Percentiles rank a stretch among this genome's conserved stretches.
Evolutionary conservation across 306 rosid species (phyloP).

Genomic region (Datisca glomerata): DNA sequence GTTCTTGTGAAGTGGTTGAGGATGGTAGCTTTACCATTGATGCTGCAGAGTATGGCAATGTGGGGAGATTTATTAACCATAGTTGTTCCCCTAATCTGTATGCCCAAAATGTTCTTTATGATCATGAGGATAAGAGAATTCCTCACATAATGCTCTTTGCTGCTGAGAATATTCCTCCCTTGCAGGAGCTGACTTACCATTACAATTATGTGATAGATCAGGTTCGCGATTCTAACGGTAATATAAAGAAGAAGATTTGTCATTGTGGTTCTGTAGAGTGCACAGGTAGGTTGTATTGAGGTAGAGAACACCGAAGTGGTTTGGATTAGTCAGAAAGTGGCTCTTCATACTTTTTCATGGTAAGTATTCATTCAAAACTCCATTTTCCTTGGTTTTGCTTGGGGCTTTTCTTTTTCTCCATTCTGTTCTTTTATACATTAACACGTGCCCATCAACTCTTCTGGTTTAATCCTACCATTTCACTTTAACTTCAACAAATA

Average conservation of each 20-base stretch:
- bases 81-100: constrained; percentile 93
- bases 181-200: constrained; percentile 76
- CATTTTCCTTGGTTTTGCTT: too few relatives aligned
- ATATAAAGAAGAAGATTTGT: constrained; percentile 65
- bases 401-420: background rate
- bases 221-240: constrained; percentile 66
- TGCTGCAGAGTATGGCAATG: constrained; percentile 62
- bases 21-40: constrained; percentile 75
- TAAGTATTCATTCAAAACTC: constrained; percentile 3
- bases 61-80: constrained; percentile 89
- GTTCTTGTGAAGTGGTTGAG: constrained; percentile 34
- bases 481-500: too few relatives aligned
- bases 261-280: constrained; percentile 77
- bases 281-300: constrained; percentile 78
- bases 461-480: too few relatives aligned
- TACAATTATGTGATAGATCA: constrained; percentile 67
- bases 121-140: constrained; percentile 72
- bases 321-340: constrained; percentile 1
- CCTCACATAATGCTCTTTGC: constrained; percentile 93
- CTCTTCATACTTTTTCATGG: background rate
- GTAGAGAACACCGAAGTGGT: background rate
- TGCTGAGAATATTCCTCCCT: constrained; percentile 88
- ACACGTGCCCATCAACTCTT: too few relatives aligned
- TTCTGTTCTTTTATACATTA: too few relatives aligned
- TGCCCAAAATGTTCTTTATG: constrained; percentile 81